Evolutionary conservation across 2,329 filamentous ascomycete genomes (phyloP), one percentile per base, ranked within the genome.

Genomic region (Truncatella angustata): DNA sequence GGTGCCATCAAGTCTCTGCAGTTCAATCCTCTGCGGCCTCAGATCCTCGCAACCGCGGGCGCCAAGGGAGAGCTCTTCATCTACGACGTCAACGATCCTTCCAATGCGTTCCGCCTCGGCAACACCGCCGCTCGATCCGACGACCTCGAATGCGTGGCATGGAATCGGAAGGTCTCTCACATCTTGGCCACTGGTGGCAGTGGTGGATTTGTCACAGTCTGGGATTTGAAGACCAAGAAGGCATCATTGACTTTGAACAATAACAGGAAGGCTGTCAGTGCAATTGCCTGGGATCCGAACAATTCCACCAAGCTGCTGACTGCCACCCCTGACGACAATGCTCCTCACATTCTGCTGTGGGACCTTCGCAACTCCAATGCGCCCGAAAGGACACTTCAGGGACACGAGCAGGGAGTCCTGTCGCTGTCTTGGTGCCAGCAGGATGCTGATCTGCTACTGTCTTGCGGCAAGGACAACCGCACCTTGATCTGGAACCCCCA

Each of bases 141-240:
- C 64, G 94, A 99, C 63, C 90, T 97, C 58, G 94, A 97, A 65
- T 96, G 92, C 60, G 79, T 99, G 55, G 93, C 96, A 61, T 99
- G 95, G 95, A 99, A 99, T 73, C 92, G 91, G 67, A 97, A 96
- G 75, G 93, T 97, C 37, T 85, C 93, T 12, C 93, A 99, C 68
- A 99, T 99, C 68, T 76, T 99, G 60, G 94, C 93, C 16, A 97
- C 93, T 9, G 94, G 94, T 59, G 93, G 92, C 66, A 88, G 85
- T 56, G 92, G 91, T 46, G 94, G 94, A 4, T 96, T 97, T 65
- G 92, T 97, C 32, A 97, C 94, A 2, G 93, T 99, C 16, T 99
- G 94, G 94, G 94, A 99, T 73, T 81, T 97, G 58, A 97, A 96
- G 78, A 91, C 90, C 11, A 97, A 96, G 82, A 97, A 96, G 75